Base-by-base conservation (phyloP, 305 asterid species). In the Fraxinus paxiana region DNA sequence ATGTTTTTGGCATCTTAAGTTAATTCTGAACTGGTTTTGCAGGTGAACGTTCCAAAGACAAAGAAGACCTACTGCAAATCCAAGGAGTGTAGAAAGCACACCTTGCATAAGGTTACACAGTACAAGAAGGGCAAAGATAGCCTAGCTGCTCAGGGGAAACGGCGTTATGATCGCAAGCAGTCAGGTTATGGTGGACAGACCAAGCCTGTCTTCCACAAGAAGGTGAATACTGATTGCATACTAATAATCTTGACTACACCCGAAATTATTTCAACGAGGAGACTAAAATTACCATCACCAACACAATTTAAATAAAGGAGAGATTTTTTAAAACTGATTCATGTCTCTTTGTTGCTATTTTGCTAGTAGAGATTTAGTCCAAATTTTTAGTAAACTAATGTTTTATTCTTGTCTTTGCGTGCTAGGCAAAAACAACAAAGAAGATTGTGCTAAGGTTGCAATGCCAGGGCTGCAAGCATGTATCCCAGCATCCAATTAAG, bases 121-220 rank as follows among this genome's bases (percentile, higher is more conserved):
- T 89, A 87, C 87, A 89, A 89, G 84, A 89, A 89, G 81, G 92
- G 90, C 0, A 89, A 89, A 69, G 92, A 89, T 67, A 87, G 92
- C 79, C 79, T 89, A 35, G 92, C 92, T 70, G 92, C 83, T 41
- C 90, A 89, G 70, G 92, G 92, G 2, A 89, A 89, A 85, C 90
- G 90, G 1, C 89, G 91, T 51, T 88, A 88, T 67, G 91, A 87
- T 43, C 88, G 90, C 67, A 88, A 88, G 85, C 90, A 88, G 82
- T 88, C 85, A 0, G 91, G 91, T 83, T 88, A 88, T 87, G 91
- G 91, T 84, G 91, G 91, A 1, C 90, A 88, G 87, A 88, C 91
- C 30, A 87, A 88, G 88, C 91, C 91, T 4, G 90, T 89, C 69
- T 89, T 89, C 85, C 92, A 89, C 92, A 89, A 89, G 87, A 89